Evolutionary conservation across 2,329 filamentous ascomycete genomes (phyloP).

Genomic region (Aspergillus chevalieri): DNA sequence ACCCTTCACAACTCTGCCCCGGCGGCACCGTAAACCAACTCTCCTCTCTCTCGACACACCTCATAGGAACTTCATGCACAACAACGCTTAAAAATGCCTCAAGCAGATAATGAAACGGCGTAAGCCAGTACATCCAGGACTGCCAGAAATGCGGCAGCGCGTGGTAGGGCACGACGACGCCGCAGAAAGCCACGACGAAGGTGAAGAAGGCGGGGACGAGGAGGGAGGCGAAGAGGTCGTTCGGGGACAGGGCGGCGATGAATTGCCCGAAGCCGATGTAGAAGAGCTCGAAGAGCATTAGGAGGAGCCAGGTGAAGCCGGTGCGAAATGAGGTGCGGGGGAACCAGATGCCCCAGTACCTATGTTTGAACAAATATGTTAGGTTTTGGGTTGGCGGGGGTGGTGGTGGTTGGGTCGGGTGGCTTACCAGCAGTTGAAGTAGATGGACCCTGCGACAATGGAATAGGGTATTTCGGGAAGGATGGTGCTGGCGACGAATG

Average conservation of each 20-base stretch:
- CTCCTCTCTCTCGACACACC: conserved; percentile 52
- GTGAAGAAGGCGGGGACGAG: conserved; percentile 65
- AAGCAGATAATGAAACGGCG: conserved; percentile 62
- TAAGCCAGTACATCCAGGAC: conserved; percentile 60
- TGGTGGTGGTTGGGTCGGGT: neutral
- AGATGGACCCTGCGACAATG: conserved; percentile 59
- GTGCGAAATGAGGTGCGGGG: conserved; percentile 52
- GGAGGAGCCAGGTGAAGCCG: conserved; percentile 57
- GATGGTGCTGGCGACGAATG: conserved; percentile 61
- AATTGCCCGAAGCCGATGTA: conserved; percentile 61
- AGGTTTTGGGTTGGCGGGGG: neutral
- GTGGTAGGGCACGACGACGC: conserved; percentile 63
- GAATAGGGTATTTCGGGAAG: conserved; percentile 66
- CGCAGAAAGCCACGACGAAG: conserved; percentile 66
- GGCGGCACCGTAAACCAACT: conserved; percentile 56
- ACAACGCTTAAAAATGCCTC: conserved; percentile 55
- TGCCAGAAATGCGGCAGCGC: conserved; percentile 62
- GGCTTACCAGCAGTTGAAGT: conserved; percentile 58
- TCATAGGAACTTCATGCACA: conserved; percentile 50
- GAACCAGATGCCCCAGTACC: conserved; percentile 52
- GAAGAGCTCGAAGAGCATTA: conserved; percentile 62
- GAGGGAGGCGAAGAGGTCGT: conserved; percentile 60
- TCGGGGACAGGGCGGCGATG: conserved; percentile 61
- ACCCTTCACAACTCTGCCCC: conserved; percentile 55
- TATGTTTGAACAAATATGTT: conserved; percentile 7